Evolutionary conservation across 768 basidiomycete genomes (phyloP).

Genomic region (Scleroderma citrinum): DNA sequence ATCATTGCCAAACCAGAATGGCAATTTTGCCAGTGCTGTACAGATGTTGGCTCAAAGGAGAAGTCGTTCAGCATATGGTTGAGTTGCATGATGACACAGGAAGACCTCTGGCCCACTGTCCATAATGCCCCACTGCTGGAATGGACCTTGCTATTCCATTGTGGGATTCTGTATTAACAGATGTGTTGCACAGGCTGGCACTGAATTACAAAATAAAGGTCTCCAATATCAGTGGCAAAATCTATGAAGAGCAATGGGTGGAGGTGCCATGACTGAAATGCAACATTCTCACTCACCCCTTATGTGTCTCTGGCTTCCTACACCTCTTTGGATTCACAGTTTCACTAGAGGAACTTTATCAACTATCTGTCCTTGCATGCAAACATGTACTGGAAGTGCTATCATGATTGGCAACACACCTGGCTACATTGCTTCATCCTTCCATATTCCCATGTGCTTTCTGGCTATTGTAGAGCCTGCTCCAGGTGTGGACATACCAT

Average conservation of each 20-base stretch:
- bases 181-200: slow-evolving; percentile 8
- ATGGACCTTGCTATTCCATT: slow-evolving; percentile 34
- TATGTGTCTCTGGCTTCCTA: neutral
- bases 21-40: slow-evolving; percentile 45
- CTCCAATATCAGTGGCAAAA: too few species aligned
- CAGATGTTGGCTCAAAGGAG: slow-evolving; percentile 58
- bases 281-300: neutral
- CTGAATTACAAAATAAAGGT: too few species aligned
- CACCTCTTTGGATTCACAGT: neutral
- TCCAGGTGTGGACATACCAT: neutral
- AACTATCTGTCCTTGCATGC: neutral
- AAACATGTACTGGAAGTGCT: neutral
- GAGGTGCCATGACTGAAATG: neutral
- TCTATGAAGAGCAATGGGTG: neutral
- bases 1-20: slow-evolving; percentile 47
- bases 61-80: slow-evolving; percentile 69
- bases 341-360: neutral
- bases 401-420: neutral
- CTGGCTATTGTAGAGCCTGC: neutral
- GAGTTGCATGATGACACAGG: slow-evolving; percentile 56
- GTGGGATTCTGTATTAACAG: slow-evolving; percentile 25
- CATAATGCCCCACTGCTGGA: slow-evolving; percentile 10
- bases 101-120: slow-evolving; percentile 38
- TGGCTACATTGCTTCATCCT: neutral
- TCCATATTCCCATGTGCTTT: neutral